Base-by-base conservation (phyloP, 2,329 filamentous ascomycete genomes). In the Epichloe sibirici region DNA sequence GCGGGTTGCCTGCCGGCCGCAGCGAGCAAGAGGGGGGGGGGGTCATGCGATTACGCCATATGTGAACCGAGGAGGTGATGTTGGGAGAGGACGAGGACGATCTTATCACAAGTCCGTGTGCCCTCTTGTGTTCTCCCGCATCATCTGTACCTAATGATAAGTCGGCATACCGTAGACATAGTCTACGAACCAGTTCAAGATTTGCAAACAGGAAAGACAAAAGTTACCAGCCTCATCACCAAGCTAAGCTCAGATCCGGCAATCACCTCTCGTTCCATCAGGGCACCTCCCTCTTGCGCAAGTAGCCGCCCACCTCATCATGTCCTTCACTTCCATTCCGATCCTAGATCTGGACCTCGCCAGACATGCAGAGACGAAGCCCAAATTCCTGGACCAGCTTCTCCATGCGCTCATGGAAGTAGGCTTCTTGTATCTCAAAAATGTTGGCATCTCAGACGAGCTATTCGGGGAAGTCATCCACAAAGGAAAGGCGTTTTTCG, bases 391-490 rank as follows among this genome's bases (percentile, higher is more conserved):
- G 0, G 67, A 72, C 1, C 74, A 87, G 51, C 75, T 95, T 35
- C 84, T 86, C 15, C 74, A 86, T 66, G 87, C 88, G 0, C 71
- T 95, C 35, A 79, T 95, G 61, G 85, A 91, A 65, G 86, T 94
- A n/a, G 89, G 89, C 2, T 95, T 95, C 62, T 67, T 94, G 23
- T 95, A 95, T 63, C 78, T 95, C 56, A 85, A 83, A 63, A 90
- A 94, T 62, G 83, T 87, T 2, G 86, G 85, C 23, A 82, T 91
- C 49, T 74, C 84, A 5, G 76, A 83, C 15, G 71, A 77, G 40
- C 69, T 91, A 50, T 81, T 86, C 59, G 63, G 78, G 25, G 68
- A 76, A 56, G 86, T 91, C 28, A 81, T 88, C 51, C 62, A 69
- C 2, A 76, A 89, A 61, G 87, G 86, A 45, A 80, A 79, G 51